phyloP scores from a whole-genome alignment of 2,329 filamentous ascomycete species.

The Epicoccum nigrum region DNA sequence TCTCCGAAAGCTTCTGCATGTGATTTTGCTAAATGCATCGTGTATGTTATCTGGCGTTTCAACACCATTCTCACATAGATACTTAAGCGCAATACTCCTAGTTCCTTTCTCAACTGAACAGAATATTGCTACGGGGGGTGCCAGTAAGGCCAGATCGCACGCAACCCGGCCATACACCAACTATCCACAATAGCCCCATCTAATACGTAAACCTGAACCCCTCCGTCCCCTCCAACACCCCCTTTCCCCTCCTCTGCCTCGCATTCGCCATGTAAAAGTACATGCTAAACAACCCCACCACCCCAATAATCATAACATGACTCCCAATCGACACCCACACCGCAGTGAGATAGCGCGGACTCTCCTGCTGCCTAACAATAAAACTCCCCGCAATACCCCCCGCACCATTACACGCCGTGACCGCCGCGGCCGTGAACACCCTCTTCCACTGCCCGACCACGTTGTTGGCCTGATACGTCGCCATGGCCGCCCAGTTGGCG shows the following conservation, averaged over 20 bases:
- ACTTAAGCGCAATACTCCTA: no score
- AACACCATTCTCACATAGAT: no score
- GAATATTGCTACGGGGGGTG: no score
- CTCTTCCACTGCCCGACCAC: constrained; percentile 66
- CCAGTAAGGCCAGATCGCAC: no score
- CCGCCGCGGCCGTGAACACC: constrained; percentile 64
- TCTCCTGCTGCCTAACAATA: constrained; percentile 66
- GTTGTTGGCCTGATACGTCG: constrained; percentile 60
- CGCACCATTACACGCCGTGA: constrained; percentile 66
- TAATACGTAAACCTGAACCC: constrained; percentile 56
- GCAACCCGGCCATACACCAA: no score
- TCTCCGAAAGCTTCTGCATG: no score
- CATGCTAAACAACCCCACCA: constrained; percentile 59
- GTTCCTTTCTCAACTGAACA: no score
- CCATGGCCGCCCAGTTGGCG: constrained; percentile 71
- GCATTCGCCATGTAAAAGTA: constrained; percentile 62
- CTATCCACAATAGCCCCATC: no score
- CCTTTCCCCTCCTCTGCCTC: constrained; percentile 55
- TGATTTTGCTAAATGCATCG: no score
- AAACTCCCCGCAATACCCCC: constrained; percentile 70
- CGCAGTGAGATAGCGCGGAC: constrained; percentile 67
- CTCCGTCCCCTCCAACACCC: constrained; percentile 57
- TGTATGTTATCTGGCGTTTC: no score
- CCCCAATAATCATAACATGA: constrained; percentile 63
- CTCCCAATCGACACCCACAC: constrained; percentile 70